Percentiles rank a stretch among this genome's conserved stretches.
Conservation (phyloP, 2,329 filamentous ascomycete species). For the Scedosporium apiospermum region DNA sequence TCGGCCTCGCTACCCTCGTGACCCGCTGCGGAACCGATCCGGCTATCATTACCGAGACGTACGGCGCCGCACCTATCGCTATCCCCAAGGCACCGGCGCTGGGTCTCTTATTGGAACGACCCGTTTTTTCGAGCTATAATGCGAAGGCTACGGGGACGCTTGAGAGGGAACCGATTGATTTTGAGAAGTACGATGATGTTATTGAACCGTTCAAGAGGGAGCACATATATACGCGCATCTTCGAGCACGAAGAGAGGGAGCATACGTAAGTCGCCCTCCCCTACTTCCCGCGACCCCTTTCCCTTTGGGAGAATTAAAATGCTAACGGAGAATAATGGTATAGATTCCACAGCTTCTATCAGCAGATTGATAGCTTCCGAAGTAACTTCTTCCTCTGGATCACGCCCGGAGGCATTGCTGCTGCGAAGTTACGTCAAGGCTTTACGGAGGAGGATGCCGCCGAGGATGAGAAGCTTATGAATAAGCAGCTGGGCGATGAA, state of each 20-base stretch:
- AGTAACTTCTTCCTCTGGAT: conserved; percentile 66
- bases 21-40: conserved; percentile 75
- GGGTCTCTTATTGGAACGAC: conserved; percentile 78
- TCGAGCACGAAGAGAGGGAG: conserved; percentile 77
- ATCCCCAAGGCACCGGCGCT: conserved; percentile 92
- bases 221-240: conserved; percentile 88
- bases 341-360: conserved; percentile 70
- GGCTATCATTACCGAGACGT: conserved; percentile 63
- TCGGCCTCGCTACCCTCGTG: conserved; percentile 78
- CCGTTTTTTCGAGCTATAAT: conserved; percentile 89
- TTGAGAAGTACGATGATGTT: conserved; percentile 64
- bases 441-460: conserved; percentile 19
- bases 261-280: conserved; percentile 57
- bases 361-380: conserved; percentile 67
- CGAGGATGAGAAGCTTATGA: conserved; percentile 30
- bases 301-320: conserved; percentile 1
- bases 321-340: conserved; percentile 10
- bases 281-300: not conserved
- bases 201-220: conserved; percentile 84
- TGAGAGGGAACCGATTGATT: conserved; percentile 63
- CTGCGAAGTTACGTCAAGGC: conserved; percentile 37
- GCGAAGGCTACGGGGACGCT: conserved; percentile 54
- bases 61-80: conserved; percentile 61
- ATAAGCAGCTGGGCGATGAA: conserved; percentile 42
- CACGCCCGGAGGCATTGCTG: conserved; percentile 57